A percentile compares a stretch with the other conserved stretches of the same genome.
Conservation (phyloP, 2,329 filamentous ascomycete species). For the Penicillium thymicola region DNA sequence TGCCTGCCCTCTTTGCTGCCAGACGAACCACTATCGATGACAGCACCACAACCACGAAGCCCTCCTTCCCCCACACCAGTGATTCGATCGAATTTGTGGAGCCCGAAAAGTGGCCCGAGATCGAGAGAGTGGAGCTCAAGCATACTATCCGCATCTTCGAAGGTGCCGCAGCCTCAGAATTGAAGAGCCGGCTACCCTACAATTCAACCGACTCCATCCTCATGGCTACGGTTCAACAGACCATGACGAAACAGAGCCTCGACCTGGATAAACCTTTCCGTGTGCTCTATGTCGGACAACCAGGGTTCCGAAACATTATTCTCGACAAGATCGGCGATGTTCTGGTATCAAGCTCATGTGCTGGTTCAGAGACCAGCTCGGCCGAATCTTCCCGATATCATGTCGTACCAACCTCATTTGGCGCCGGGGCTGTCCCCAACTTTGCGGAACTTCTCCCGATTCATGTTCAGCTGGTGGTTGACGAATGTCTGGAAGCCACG, state of each 20-base stretch:
- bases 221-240: conserved; percentile 44
- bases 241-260: conserved; percentile 41
- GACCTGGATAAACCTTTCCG: conserved; percentile 44
- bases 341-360: conserved; percentile 41
- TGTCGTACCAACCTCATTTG: conserved; percentile 49
- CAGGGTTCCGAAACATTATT: conserved; percentile 40
- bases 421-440: conserved; percentile 43
- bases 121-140: conserved; percentile 41
- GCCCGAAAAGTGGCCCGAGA: conserved; percentile 40
- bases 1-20: conserved; percentile 30
- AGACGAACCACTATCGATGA: conserved; percentile 32
- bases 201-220: conserved; percentile 32
- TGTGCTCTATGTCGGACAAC: conserved; percentile 43
- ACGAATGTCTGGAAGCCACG: conserved; percentile 42
- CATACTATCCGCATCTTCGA: conserved; percentile 42
- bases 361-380: conserved; percentile 33
- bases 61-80: conserved; percentile 31
- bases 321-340: conserved; percentile 49
- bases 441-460: conserved; percentile 49
- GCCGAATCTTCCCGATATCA: conserved; percentile 46
- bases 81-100: conserved; percentile 45
- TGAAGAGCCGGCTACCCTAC: conserved; percentile 29
- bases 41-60: conserved; percentile 35
- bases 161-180: conserved; percentile 26
- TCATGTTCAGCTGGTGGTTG: conserved; percentile 47